phyloP scores from a whole-genome alignment of 129 eudicot genomes.

The Erigeron canadensis region DNA sequence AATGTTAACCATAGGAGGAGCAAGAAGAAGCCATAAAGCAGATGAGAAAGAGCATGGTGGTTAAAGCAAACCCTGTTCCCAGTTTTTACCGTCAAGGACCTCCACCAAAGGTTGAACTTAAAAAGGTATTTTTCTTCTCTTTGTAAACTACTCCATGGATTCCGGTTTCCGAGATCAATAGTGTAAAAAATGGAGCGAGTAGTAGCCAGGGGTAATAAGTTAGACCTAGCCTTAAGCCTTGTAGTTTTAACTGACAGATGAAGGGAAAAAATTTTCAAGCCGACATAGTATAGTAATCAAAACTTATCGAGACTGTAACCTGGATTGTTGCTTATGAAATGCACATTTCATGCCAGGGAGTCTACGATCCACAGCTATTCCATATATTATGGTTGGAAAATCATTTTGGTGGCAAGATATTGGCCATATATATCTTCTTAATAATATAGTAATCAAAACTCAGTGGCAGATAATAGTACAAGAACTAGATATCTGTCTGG shows the following conservation, averaged over 20 bases:
- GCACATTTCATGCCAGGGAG: too few species aligned
- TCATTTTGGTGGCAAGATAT: background rate
- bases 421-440: background rate
- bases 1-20: slow-evolving; percentile 64
- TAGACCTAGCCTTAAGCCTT: background rate
- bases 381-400: background rate
- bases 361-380: background rate
- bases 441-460: slow-evolving; percentile 1
- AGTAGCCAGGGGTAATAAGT: background rate
- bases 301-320: background rate
- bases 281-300: background rate
- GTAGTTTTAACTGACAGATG: background rate
- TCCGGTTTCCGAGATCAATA: background rate
- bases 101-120: slow-evolving; percentile 90
- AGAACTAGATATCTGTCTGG: background rate
- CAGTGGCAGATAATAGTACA: background rate
- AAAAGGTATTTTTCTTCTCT: slow-evolving; percentile 65
- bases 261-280: background rate
- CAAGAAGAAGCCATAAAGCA: slow-evolving; percentile 86
- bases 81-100: slow-evolving; percentile 88
- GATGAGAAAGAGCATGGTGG: slow-evolving; percentile 74
- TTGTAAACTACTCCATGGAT: background rate
- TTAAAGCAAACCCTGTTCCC: slow-evolving; percentile 94
- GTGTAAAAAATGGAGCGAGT: background rate
- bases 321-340: too few species aligned